A percentile compares a stretch with the other conserved stretches of the same genome.
phyloP scores from a whole-genome alignment of 2,329 filamentous ascomycete genomes.

The Paracoccidioides brasiliensis region DNA sequence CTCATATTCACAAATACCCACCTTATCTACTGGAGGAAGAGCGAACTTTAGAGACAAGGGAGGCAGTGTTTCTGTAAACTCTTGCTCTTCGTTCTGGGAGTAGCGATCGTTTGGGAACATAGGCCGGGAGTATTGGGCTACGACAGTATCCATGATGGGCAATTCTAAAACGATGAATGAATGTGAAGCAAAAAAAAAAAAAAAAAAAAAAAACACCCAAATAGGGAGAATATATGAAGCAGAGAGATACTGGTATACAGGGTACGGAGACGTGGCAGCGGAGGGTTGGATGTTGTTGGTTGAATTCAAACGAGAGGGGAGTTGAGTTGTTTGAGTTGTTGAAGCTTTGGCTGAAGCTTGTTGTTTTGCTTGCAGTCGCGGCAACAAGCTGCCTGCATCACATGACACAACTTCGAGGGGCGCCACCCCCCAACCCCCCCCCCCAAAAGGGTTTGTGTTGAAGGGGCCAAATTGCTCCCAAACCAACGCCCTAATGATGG shows the following conservation, averaged over 20 bases:
- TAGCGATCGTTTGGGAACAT: slow-evolving; percentile 60
- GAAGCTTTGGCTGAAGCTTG: no score
- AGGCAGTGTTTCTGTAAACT: slow-evolving; percentile 56
- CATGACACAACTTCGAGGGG: slow-evolving; percentile 10
- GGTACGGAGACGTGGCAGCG: not conserved
- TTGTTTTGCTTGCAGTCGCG: not conserved
- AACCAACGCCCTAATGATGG: not conserved
- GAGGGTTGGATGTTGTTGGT: not conserved
- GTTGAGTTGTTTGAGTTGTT: not conserved
- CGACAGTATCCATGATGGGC: slow-evolving; percentile 69
- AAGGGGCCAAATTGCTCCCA: not conserved
- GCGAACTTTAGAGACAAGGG: slow-evolving; percentile 85
- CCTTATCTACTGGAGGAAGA: slow-evolving; percentile 82
- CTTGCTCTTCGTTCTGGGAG: slow-evolving; percentile 59
- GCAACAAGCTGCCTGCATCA: slow-evolving; percentile 19
- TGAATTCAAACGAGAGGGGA: no score
- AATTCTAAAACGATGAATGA: no score
- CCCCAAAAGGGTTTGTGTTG: not conserved
- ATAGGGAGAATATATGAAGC: not conserved
- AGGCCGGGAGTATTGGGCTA: slow-evolving; percentile 79
- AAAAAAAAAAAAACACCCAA: not conserved
- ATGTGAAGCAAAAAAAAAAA: not conserved
- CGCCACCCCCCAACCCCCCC: no score
- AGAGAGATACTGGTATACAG: slow-evolving; percentile 1
- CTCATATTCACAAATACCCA: slow-evolving; percentile 34